These are phyloP conservation scores for Penicillium soppii DNA, from an alignment of 495 filamentous ascomycete genomes.

Conservation along the genomic window DNA sequence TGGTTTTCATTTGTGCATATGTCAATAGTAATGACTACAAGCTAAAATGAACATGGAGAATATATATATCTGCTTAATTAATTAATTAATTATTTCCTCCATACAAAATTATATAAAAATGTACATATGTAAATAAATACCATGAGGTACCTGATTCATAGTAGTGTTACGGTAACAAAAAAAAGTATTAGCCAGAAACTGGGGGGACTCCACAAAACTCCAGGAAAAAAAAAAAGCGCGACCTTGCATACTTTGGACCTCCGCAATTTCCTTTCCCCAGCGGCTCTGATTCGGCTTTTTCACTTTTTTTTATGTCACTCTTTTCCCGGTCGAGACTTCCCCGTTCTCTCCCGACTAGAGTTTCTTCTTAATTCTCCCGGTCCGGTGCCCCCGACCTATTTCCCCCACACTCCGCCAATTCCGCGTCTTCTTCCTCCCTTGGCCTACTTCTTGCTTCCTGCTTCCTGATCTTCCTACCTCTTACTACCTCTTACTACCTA, in stretches of 20 bases:
- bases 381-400: conserved; percentile 38
- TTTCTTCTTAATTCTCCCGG: conserved; percentile 24
- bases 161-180: neutral
- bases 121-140: neutral
- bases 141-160: neutral
- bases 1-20: no score
- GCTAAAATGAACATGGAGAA: no score
- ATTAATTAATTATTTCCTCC: no score
- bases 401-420: conserved; percentile 45
- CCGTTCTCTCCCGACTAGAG: conserved; percentile 26
- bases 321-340: conserved; percentile 16
- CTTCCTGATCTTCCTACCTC: neutral
- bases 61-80: no score
- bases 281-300: conserved; percentile 21
- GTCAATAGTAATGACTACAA: no score
- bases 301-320: neutral
- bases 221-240: conserved; percentile 23
- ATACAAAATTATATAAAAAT: neutral
- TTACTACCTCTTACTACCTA: neutral
- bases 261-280: conserved; percentile 25
- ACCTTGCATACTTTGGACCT: conserved; percentile 28
- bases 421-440: conserved; percentile 13
- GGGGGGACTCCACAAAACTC: conserved; percentile 24
- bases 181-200: conserved; percentile 17
- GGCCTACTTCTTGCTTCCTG: no score